Evolutionary conservation across 2,329 filamentous ascomycete species (phyloP), one percentile per base, ranked within the genome.

Genomic region (Trichophyton equinum): DNA sequence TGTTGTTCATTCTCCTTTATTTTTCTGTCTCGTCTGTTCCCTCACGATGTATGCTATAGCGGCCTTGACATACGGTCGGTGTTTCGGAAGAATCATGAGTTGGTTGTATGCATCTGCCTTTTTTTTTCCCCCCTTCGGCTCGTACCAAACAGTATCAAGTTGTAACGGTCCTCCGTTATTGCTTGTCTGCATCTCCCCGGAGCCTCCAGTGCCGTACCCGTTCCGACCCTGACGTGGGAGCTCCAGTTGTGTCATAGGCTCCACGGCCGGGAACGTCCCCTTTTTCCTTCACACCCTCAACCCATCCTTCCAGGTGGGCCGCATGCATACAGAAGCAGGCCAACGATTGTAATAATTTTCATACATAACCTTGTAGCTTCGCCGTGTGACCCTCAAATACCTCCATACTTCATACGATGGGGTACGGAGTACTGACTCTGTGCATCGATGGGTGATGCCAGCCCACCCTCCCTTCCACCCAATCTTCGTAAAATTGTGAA

Each of bases 211-310:
- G 9, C 8, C 33, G 9, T 36, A 36, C 33, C 33, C 9, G 33
- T 38, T 9, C 33, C 9, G 33, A 9, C 9, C 9, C 76, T 62
- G 74, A 77, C 69, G 79, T 79, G 65, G 77, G 76, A 20, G 79
- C 76, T 27, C 78, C 78, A 4, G 78, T 80, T 36, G 78, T 80
- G 65, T 80, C 78, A 64, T 80, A 80, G 62, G 76, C 77, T 61
- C 78, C 78, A 64, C 78, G 75, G 62, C 77, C 77, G 76, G 79
- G 78, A 68, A 79, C 77, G 70, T 68, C 73, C n/a, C 27, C 46
- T 5, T 27, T 27, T 25, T 25, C 4, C 46, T 27, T 51, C 46
- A 51, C 46, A 25, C 22, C 20, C 46, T 25, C 22, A 51, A 22
- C 20, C 1, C 46, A 25, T 51, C 46, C 33, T 38, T 38, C 33